Base-by-base conservation (phyloP, 352 stramenopile genomes). In the Globisporangium heterothallicum region DNA sequence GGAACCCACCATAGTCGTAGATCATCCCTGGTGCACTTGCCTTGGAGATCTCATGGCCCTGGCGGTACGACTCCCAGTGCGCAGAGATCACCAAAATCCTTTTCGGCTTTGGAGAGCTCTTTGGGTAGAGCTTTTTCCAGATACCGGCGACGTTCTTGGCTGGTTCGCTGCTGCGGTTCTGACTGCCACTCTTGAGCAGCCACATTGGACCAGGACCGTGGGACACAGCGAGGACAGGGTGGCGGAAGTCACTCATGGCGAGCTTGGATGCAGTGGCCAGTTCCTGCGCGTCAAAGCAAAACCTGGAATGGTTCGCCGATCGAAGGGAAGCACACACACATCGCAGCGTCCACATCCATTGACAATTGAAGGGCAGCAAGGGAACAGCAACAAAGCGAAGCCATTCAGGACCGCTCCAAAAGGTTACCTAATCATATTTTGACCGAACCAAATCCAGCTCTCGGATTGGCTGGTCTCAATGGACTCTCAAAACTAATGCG, bases 1-100 rank as follows among this genome's bases (percentile, higher is more conserved):
- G 77, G 53, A 97, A 97, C 6, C 84, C 84, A 58, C 82, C 79
- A 62, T 97, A 97, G 66, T 97, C 88, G 69, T 80, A 97, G 9
- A 94, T 56, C 56, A 97, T 78, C 14, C 54, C 56, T 25, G 74
- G 76, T 0, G 58, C 25, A 14, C 76, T 70, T n/a, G 70, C 64
- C 21, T 78, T 68, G 19, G 71, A 84, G 58, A 84, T 81, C 42
- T 83, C 66, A 36, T 78, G 72, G n/a, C 65, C 68, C 6, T 69
- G 26, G 12, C 64, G 53, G 45, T 77, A 73, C 4, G 63, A 68
- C 58, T 96, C 81, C 77, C 82, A 96, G 59, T 97, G 87, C 32
- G 82, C 88, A 7, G 76, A 88, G 44, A 96, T 61, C n/a, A 96
- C 54, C 9, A 97, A 53, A 58, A 96, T 88, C 16, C 67, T 70